Evolutionary conservation across 768 basidiomycete genomes (phyloP), one percentile per base, ranked within the genome.

Genomic region (Podaxis sp.): DNA sequence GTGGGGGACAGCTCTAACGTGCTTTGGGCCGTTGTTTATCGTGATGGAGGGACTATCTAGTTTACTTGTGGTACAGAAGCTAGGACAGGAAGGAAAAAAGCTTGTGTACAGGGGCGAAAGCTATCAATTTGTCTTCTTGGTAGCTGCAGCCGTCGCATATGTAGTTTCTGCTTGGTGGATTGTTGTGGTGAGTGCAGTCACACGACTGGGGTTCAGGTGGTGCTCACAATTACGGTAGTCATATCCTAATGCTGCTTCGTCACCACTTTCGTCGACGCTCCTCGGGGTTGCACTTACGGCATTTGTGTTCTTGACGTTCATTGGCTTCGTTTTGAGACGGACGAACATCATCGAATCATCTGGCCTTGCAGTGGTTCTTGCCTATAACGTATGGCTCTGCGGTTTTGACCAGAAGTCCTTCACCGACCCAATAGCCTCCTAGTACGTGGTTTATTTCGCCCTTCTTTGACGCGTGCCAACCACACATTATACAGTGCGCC

Each of bases 261-360:
- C 93, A 0, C 91, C 95, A 8, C 79, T 96, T 36, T 91, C 94
- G 10, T 92, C 95, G 1, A 96, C 95, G 2, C 78, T 98, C 10
- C 80, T 98, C 17, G 96, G 96, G 2, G 90, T 89, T 2, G 92
- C 93, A 2, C 77, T 96, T 62, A 94, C 95, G 0, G 87, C 93
- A 10, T 89, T 96, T 70, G 74, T 96, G 33, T 98, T 97, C 76
- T 81, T 97, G 46, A 95, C 95, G 1, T 81, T 91, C 67, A 96
- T 98, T 66, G 96, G 96, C 5, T 96, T 98, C 74, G 87, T 86
- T 7, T 74, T 95, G 65, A 86, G 93, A 59, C 83, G 93, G 56
- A 96, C 95, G 46, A 96, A 96, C 69, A 90, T 96, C 54, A 89
- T 97, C 60, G 96, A 98, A 74, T 94, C 94, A 2, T 88, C 91